These are phyloP conservation scores for Phylloporus rhodoxanthus DNA, from an alignment of 768 basidiomycete species.

Conservation along the genomic window DNA sequence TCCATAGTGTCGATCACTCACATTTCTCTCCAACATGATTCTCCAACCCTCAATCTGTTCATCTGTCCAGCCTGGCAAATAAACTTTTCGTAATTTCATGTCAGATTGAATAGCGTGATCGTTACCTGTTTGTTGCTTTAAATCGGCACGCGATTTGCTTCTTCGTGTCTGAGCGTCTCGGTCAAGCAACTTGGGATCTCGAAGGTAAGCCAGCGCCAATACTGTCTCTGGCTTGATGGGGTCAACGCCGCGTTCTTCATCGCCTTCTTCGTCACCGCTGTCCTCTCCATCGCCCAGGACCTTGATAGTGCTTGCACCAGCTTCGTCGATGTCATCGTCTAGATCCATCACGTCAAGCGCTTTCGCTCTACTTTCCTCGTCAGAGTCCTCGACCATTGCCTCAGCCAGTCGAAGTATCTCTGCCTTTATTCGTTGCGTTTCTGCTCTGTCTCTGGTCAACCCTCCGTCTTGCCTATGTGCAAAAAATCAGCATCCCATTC, in stretches of 20 bases:
- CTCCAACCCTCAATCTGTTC: constrained; percentile 92
- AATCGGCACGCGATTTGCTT: constrained; percentile 57
- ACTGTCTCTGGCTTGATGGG: constrained; percentile 48
- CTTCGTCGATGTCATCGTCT: constrained; percentile 52
- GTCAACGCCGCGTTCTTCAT: constrained; percentile 22
- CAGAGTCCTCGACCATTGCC: constrained; percentile 57
- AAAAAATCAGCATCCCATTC: constrained; percentile 2
- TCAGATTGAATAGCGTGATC: neutral
- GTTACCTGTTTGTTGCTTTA: constrained; percentile 65
- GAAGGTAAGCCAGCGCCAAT: constrained; percentile 72
- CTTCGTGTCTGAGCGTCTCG: constrained; percentile 68
- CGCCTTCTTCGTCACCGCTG: constrained; percentile 35
- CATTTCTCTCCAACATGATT: constrained; percentile 85
- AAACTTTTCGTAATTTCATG: neutral
- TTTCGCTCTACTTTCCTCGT: constrained; percentile 41
- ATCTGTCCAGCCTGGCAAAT: constrained; percentile 57
- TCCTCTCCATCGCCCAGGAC: constrained; percentile 57
- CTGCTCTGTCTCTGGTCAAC: constrained; percentile 51
- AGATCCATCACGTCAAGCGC: constrained; percentile 33
- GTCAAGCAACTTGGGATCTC: constrained; percentile 70
- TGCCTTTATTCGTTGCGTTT: constrained; percentile 72
- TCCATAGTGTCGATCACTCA: constrained; percentile 35
- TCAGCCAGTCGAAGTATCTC: constrained; percentile 77
- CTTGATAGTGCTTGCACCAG: constrained; percentile 37
- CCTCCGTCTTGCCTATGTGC: constrained; percentile 39